Evolutionary conservation across 345 rosid species (phyloP).

Genomic region (Populus simonii): DNA sequence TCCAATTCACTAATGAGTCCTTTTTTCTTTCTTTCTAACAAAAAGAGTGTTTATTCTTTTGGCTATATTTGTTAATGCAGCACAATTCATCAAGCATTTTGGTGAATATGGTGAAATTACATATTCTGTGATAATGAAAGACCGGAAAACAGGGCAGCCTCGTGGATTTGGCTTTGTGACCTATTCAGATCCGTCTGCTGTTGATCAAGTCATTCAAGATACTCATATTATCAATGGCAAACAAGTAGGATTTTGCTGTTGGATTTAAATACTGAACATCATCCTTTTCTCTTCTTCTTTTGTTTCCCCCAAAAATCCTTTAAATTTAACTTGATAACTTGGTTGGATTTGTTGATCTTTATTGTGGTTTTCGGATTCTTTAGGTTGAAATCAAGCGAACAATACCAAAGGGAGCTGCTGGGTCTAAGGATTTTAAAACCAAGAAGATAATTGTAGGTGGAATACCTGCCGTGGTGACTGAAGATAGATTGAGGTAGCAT

Average conservation of each 20-base stretch:
- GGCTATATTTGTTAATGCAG: slow-evolving; percentile 32
- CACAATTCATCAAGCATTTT: slow-evolving; percentile 67
- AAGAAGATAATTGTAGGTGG: slow-evolving; percentile 96
- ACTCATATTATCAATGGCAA: slow-evolving; percentile 71
- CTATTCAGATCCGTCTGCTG: slow-evolving; percentile 77
- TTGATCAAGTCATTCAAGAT: slow-evolving; percentile 83
- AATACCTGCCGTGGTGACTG: slow-evolving; percentile 68
- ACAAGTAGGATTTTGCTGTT: slow-evolving; percentile 47
- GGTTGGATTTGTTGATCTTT: not conserved
- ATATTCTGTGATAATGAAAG: slow-evolving; percentile 90
- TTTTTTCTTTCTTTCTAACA: not conserved
- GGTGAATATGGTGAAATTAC: slow-evolving; percentile 81
- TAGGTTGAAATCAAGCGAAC: slow-evolving; percentile 96
- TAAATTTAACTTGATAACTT: not conserved
- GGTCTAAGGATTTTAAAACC: slow-evolving; percentile 70
- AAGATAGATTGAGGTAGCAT: slow-evolving; percentile 35
- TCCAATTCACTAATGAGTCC: not conserved
- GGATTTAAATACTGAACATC: not conserved
- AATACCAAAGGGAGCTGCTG: slow-evolving; percentile 78
- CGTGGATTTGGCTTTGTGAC: slow-evolving; percentile 93
- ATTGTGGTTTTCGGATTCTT: not conserved
- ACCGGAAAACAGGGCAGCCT: slow-evolving; percentile 76
- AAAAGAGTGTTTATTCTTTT: not conserved
- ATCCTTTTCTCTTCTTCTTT: not conserved
- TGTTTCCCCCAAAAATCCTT: not conserved